Conservation (phyloP, 371 early-diverging fungal species). For the Apophysomyces elegans region DNA sequence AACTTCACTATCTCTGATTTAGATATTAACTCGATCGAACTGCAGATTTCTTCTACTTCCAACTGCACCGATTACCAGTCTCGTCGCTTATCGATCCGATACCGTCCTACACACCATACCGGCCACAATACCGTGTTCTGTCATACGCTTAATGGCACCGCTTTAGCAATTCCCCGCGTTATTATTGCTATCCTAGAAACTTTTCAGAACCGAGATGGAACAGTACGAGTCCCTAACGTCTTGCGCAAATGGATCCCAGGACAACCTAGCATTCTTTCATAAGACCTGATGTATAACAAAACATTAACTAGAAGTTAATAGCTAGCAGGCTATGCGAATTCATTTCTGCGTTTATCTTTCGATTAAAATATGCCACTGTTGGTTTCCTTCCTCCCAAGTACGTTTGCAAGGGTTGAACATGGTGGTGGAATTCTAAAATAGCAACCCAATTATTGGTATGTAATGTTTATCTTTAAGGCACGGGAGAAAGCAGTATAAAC, state of each 20-base stretch:
- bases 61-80: constrained; percentile 91
- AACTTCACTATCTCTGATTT: not conserved
- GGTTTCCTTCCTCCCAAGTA: too few species aligned
- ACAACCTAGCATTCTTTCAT: constrained; percentile 30
- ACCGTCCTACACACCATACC: constrained; percentile 37
- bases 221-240: constrained; percentile 70
- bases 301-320: too few species aligned
- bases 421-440: too few species aligned
- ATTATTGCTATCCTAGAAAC: constrained; percentile 89
- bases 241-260: constrained; percentile 76
- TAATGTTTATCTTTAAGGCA: too few species aligned
- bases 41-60: constrained; percentile 77
- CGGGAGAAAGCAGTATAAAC: too few species aligned
- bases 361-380: too few species aligned
- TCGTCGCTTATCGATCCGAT: constrained; percentile 73
- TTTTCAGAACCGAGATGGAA: constrained; percentile 74
- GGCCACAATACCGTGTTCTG: constrained; percentile 60
- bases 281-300: not conserved
- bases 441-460: too few species aligned
- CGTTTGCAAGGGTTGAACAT: too few species aligned
- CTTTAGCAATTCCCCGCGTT: constrained; percentile 90
- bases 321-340: not conserved
- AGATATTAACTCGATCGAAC: not conserved
- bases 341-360: too few species aligned
- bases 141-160: constrained; percentile 94